These are phyloP conservation scores for Rhytidhysteron rufulum DNA, from an alignment of 2,329 filamentous ascomycete species.

Conservation along the genomic window DNA sequence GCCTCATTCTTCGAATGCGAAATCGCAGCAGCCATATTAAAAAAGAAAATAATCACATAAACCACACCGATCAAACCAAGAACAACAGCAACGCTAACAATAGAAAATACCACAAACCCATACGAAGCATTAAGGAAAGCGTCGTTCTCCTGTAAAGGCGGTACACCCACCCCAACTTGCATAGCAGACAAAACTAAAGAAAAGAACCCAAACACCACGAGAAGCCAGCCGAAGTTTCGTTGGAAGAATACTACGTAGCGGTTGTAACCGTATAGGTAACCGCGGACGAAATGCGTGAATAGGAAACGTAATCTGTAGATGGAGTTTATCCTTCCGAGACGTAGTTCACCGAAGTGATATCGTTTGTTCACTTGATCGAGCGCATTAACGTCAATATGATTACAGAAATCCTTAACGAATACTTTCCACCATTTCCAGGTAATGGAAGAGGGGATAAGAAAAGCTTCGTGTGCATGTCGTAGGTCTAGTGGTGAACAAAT, in stretches of 20 bases:
- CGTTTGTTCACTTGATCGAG: conserved; percentile 34
- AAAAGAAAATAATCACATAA: conserved; percentile 31
- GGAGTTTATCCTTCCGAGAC: conserved; percentile 31
- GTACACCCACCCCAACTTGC: conserved; percentile 31
- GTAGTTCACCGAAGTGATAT: conserved; percentile 33
- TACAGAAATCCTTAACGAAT: conserved; percentile 24
- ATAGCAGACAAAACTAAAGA: conserved; percentile 33
- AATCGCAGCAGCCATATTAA: conserved; percentile 35
- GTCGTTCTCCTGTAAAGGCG: conserved; percentile 17
- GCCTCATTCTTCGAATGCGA: conserved; percentile 32
- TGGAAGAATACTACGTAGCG: conserved; percentile 38
- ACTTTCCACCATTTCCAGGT: conserved; percentile 33
- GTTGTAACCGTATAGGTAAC: conserved; percentile 38
- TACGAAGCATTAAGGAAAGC: conserved; percentile 24
- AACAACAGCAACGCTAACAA: conserved; percentile 26
- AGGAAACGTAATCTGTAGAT: conserved; percentile 32
- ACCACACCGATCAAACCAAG: conserved; percentile 19
- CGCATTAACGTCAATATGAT: conserved; percentile 24
- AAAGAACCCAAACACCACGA: conserved; percentile 36
- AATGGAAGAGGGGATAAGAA: conserved; percentile 24
- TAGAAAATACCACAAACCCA: conserved; percentile 33
- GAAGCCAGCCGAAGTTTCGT: conserved; percentile 34
- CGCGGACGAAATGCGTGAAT: conserved; percentile 32
- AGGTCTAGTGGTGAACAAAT: conserved; percentile 29
- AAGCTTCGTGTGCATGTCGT: conserved; percentile 26